Base-by-base conservation (phyloP, 768 basidiomycete species). In the button mushroom (Agaricus bisporus) region DNA sequence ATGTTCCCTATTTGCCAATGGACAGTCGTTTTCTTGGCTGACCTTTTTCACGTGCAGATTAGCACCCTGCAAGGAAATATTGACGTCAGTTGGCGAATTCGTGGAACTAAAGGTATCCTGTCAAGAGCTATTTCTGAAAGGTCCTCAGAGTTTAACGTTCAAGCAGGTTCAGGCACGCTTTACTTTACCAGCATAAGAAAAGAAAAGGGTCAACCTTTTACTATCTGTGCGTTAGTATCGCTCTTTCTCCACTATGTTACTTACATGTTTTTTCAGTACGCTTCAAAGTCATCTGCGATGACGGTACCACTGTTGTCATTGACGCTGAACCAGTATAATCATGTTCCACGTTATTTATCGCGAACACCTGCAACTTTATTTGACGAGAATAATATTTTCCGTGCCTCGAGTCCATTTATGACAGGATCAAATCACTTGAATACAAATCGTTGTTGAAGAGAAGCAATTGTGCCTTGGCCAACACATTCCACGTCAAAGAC, bases 101-200 rank as follows among this genome's bases (percentile, higher is more conserved):
- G 81, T 60, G 88, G 88, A 2, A 81, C 86, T 41, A 81, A 76
- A 71, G 80, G 88, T 82, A 42, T 73, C 63, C 5, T 41, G 5
- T 17, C 11, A n/a, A 43, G 4, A 41, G 4, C 52, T n/a, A n/a
- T n/a, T 41, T 29, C 28, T 37, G 37, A 37, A 22, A 2, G 22
- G 22, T 22, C 4, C 22, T 22, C 22, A 2, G n/a, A n/a, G 29
- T 32, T 11, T 32, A 6, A 32, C 7, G 8, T 32, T 7, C 32
- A 32, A 11, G 32, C 54, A 89, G 88, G 79, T 18, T 74, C 81
- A 17, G 89, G 89, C 5, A 91, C 87, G 15, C 65, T 91, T 2
- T 91, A 91, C 63, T 91, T 91, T 64, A 91, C 88, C 2, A 90
- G 87, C 64, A 85, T 91, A 52, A 77, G 89, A 41, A 85, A 81